phyloP scores from a whole-genome alignment of 2,329 filamentous ascomycete genomes.

The Aureobasidium sp. region DNA sequence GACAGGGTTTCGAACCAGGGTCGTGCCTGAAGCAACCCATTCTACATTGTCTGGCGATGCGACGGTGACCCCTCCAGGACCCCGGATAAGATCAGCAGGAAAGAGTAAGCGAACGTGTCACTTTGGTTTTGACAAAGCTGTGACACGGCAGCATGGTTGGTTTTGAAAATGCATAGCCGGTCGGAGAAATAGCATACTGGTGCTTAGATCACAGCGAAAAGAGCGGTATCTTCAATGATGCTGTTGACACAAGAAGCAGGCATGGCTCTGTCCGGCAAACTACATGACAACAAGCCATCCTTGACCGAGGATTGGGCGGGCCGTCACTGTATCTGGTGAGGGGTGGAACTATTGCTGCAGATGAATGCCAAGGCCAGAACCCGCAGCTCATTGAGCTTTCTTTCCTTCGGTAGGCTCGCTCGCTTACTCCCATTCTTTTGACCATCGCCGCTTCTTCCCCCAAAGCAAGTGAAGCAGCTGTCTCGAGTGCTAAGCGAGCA shows the following conservation, averaged over 20 bases:
- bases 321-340: no score
- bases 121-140: neutral
- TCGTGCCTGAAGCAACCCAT: neutral
- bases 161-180: no score
- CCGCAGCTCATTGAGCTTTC: neutral
- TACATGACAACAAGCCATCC: no score
- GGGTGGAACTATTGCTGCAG: neutral
- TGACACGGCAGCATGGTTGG: neutral
- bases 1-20: neutral
- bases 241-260: no score
- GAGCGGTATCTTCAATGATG: no score
- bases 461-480: neutral
- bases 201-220: no score
- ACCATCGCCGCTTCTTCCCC: neutral
- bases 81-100: neutral
- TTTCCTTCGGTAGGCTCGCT: neutral
- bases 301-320: no score
- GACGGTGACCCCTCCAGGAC: neutral
- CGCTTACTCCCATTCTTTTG: slow-evolving; percentile 10
- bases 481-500: slow-evolving; percentile 7
- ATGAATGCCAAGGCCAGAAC: neutral
- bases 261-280: no score
- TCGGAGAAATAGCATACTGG: no score
- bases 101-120: no score
- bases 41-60: no score